Conservation (phyloP, 1,284 basidiomycete genomes). For the Anthracocystis panici-leucophaei region DNA sequence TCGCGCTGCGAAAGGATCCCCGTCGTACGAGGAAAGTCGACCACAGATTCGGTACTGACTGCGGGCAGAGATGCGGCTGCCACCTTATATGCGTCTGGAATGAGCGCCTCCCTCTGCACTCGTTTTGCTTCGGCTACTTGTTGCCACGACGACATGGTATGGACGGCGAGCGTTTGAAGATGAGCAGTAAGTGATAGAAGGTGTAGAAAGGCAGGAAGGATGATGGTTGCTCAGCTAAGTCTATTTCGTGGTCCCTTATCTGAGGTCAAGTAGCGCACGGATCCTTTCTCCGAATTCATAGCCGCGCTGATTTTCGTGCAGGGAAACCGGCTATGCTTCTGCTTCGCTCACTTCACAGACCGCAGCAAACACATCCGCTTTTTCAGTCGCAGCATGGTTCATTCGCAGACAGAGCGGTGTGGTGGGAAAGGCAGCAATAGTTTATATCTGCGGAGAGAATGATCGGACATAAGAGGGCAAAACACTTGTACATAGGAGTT, state of each 20-base stretch:
- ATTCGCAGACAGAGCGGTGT: too few relatives aligned
- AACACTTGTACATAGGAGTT: too few relatives aligned
- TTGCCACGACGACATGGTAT: conserved; percentile 42
- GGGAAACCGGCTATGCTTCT: not conserved
- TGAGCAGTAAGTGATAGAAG: not conserved
- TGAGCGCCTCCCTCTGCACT: conserved; percentile 41
- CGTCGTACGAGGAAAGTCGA: conserved; percentile 36
- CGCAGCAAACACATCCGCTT: not conserved
- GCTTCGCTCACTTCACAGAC: too few relatives aligned
- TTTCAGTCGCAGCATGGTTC: not conserved
- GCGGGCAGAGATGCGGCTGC: conserved; percentile 29
- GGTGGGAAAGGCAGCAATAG: too few relatives aligned
- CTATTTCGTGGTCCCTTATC: not conserved
- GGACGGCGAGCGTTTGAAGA: not conserved
- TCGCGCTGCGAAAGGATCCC: conserved; percentile 45
- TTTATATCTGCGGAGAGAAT: too few relatives aligned
- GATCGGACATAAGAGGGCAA: too few relatives aligned
- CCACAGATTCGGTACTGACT: conserved; percentile 25
- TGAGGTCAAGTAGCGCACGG: conserved; percentile 1
- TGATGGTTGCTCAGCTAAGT: not conserved
- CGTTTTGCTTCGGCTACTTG: conserved; percentile 41
- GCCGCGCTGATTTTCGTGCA: not conserved
- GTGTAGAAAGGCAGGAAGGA: not conserved
- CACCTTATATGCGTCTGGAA: conserved; percentile 44
- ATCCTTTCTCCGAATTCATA: not conserved